Base-by-base conservation (phyloP, 1,284 basidiomycete genomes). In the Fereydounia khargensis region DNA sequence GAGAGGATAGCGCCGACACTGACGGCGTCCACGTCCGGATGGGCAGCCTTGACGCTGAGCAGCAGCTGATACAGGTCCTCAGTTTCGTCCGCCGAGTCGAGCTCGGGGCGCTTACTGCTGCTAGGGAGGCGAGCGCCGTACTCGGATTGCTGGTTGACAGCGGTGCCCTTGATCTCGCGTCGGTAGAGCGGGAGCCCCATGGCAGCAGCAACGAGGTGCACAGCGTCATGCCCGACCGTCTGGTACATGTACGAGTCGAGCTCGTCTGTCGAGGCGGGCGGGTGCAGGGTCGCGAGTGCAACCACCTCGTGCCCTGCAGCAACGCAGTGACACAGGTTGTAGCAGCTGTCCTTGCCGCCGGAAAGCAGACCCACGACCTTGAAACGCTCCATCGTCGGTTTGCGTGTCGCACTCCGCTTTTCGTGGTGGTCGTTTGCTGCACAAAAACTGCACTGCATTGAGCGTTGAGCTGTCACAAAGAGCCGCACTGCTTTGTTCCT, bases 201-300 rank as follows among this genome's bases (percentile, higher is more conserved):
- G 1, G 94, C 89, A 42, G 82, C 79, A 8, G 91, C 91, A 43
- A 98, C 86, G 39, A 88, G 81, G 42, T 91, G 85, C 37, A 98
- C 86, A 5, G 90, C 89, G 59, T 91, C 89, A 72, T 97, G 94
- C 0, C 92, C 95, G 27, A 98, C 92, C 6, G 94, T 96, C 47
- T 99, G 95, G 76, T 96, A 99, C 78, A 99, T 83, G 79, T 94
- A 98, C 34, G 94, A 97, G 78, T 99, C 94, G 67, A 97, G 84
- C 80, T 99, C 95, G 80, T 97, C 95, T 95, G 76, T 16, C 20
- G 89, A 91, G 35, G 81, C 78, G 47, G 82, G 84, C 13, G 94
- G 94, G 11, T 87, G 83, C 19, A 98, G 80, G 32, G 91, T 91
- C 3, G 91, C 95, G 16, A 92, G 84, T 2, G 91, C 91, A 2